Evolutionary conservation across 176 grass and related monocot species (phyloP), one percentile per base, ranked within the genome.

Genomic region (Puya raimondii): DNA sequence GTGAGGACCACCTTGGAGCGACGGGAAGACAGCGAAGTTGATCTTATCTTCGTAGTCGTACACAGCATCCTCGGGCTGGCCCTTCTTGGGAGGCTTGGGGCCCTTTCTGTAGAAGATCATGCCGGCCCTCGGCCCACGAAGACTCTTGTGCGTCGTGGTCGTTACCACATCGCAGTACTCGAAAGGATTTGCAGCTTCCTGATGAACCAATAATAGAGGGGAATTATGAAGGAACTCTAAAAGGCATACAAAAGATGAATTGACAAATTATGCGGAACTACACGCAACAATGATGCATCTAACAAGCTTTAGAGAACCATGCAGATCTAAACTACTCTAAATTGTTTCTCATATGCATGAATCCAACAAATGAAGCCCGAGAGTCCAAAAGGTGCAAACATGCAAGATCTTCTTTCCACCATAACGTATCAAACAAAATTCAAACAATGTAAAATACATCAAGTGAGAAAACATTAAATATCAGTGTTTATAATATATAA

Each of bases 31-130:
- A 1, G 94, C 58, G 50, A 99, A 99, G 82, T 99, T 93, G 54
- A 99, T 78, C 42, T 86, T 99, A 61, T 99, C 94, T 73, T 99
- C 94, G 2, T 88, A 99, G 64, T 93, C 94, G 67, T 99, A 99
- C 2, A 88, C 72, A 57, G 94, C 90, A 75, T 70, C 82, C 80
- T 99, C 94, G n/a, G 90, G 87, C 70, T 93, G 94, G 12, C 94
- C 94, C 75, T 99, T 99, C 75, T 93, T 99, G 4, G 94, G 90
- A 69, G 94, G 94, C 70, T 91, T 99, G 50, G 90, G 94, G 13
- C 94, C 94, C 74, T 99, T 99, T 67, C 90, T 89, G 82, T 93
- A 99, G 77, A 99, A 99, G 63, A 99, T 99, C 94, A 99, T 99
- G 26, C 94, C 94, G 70, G 94, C 78, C 57, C 94, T 91, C 58